These are phyloP conservation scores for Chytriomyces hyalinus DNA, from an alignment of 192 early-diverging fungal species.

Conservation along the genomic window DNA sequence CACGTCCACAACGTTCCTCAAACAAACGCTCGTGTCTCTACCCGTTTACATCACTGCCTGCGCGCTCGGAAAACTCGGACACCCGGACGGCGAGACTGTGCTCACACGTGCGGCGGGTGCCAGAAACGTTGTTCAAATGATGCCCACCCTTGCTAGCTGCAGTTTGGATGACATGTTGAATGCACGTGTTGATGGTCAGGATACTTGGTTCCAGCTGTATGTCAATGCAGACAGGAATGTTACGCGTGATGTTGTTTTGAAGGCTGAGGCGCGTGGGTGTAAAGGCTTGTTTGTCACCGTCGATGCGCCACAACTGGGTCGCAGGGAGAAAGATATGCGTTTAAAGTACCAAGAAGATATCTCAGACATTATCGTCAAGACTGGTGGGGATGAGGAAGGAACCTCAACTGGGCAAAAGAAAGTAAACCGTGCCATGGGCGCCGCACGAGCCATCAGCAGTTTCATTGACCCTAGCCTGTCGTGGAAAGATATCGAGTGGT, in stretches of 20 bases:
- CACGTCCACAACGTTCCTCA: conserved; percentile 42
- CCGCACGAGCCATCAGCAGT: conserved; percentile 69
- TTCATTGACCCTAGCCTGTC: conserved; percentile 85
- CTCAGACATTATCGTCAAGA: conserved; percentile 46
- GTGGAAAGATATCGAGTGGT: conserved; percentile 92
- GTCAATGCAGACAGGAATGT: conserved; percentile 57
- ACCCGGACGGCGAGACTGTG: conserved; percentile 75
- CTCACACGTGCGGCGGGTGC: conserved; percentile 62
- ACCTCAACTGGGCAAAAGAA: no score
- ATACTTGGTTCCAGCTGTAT: conserved; percentile 64
- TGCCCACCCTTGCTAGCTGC: conserved; percentile 77
- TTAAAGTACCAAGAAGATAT: conserved; percentile 65
- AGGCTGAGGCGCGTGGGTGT: conserved; percentile 48
- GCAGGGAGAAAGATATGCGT: conserved; percentile 83
- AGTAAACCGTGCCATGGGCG: conserved; percentile 61
- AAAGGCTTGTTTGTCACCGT: conserved; percentile 78
- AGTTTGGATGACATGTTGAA: conserved; percentile 60
- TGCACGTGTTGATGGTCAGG: conserved; percentile 43
- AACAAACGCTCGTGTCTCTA: conserved; percentile 37
- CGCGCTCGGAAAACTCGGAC: conserved; percentile 68
- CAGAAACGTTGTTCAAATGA: conserved; percentile 74
- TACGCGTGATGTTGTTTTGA: conserved; percentile 41
- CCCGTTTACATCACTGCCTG: conserved; percentile 66
- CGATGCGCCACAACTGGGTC: conserved; percentile 76
- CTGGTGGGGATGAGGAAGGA: conserved; percentile 16